Conservation (phyloP, 2,329 filamentous ascomycete species). For the Neophaeococcomyces mojaviensis region DNA sequence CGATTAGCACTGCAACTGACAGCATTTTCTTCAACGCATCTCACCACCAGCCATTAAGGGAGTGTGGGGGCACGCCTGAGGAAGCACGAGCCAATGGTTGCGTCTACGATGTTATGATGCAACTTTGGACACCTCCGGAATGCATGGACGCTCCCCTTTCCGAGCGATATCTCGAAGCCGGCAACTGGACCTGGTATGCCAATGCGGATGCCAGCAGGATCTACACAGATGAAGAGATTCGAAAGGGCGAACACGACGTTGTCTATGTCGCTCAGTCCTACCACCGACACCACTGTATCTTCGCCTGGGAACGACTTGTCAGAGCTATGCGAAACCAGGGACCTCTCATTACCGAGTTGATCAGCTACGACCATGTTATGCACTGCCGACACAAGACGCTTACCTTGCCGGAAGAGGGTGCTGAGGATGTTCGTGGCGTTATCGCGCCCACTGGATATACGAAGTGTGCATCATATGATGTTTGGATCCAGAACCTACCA, state of each 20-base stretch:
- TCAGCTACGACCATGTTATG: constrained; percentile 20
- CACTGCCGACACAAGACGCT: constrained; percentile 17
- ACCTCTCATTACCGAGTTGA: constrained; percentile 16
- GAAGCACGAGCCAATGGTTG: constrained; percentile 17
- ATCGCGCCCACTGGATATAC: constrained; percentile 17
- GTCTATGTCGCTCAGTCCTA: constrained; percentile 15
- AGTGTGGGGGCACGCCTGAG: constrained; percentile 11
- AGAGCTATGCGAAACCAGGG: constrained; percentile 17
- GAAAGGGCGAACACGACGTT: constrained; percentile 15
- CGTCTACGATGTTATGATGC: constrained; percentile 22
- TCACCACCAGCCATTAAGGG: constrained; percentile 2
- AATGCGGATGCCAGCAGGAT: constrained; percentile 11
- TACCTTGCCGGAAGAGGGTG: constrained; percentile 10
- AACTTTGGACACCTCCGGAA: constrained; percentile 18
- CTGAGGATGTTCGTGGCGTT: constrained; percentile 12
- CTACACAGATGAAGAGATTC: constrained; percentile 17
- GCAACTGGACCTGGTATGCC: constrained; percentile 19
- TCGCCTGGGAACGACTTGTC: constrained; percentile 18
- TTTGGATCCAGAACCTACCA: constrained; percentile 16
- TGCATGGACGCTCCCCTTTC: constrained; percentile 18
- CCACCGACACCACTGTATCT: constrained; percentile 19
- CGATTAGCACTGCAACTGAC: neutral
- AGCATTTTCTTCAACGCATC: constrained; percentile 2
- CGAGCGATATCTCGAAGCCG: constrained; percentile 15
- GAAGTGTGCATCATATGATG: constrained; percentile 16